Conservation (phyloP, 1,284 basidiomycete genomes). For the Microbotryum silenes-acaulis region DNA sequence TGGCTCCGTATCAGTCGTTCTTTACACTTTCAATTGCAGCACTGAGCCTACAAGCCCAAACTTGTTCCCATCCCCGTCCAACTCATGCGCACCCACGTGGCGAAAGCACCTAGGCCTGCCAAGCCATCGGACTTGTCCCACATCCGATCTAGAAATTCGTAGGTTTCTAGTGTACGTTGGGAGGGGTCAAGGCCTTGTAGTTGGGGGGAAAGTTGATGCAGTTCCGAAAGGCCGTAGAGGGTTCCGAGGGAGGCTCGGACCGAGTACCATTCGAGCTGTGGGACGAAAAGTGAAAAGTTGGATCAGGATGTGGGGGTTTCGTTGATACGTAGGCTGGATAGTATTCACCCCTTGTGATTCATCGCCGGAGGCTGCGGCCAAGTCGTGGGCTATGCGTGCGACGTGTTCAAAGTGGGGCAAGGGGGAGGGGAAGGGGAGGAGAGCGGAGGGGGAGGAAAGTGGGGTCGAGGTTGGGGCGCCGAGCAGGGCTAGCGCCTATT, state of each 20-base stretch:
- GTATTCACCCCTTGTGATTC: conserved; percentile 21
- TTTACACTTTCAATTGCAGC: too few species aligned
- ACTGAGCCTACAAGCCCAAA: conserved; percentile 3
- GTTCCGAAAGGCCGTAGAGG: conserved; percentile 15
- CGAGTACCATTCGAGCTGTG: conserved; percentile 2
- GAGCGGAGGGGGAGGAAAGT: conserved; percentile 8
- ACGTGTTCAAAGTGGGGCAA: conserved; percentile 14
- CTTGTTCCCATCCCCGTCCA: conserved; percentile 26
- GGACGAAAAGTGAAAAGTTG: too few species aligned
- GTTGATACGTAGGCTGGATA: neutral
- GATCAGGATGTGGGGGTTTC: too few species aligned
- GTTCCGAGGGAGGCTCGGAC: neutral
- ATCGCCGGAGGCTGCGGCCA: conserved; percentile 20
- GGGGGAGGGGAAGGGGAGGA: conserved; percentile 16
- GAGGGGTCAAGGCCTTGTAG: neutral
- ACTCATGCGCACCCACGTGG: conserved; percentile 17
- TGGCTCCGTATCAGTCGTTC: too few species aligned
- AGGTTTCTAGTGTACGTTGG: neutral
- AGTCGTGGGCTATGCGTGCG: conserved; percentile 24
- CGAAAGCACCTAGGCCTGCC: conserved; percentile 8
- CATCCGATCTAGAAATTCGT: conserved; percentile 8
- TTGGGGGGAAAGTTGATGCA: conserved; percentile 18
- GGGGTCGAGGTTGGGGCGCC: conserved; percentile 14
- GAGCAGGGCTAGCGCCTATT: conserved; percentile 25
- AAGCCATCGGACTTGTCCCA: conserved; percentile 5